These are phyloP conservation scores for Cryphonectria japonica DNA, from an alignment of 2,329 filamentous ascomycete genomes.

Conservation along the genomic window DNA sequence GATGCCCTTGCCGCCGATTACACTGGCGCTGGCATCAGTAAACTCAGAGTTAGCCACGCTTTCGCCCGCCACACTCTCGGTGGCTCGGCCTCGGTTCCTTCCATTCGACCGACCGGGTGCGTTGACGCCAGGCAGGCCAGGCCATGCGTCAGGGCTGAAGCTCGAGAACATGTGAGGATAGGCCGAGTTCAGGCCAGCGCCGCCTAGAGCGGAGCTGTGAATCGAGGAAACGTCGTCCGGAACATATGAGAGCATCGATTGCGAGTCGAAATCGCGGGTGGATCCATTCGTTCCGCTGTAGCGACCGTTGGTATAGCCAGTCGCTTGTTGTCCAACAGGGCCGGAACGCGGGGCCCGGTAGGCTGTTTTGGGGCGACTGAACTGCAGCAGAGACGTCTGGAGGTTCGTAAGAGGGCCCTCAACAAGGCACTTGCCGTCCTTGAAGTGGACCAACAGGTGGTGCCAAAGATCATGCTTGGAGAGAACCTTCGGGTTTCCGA, in stretches of 20 bases:
- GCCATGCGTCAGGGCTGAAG: slow-evolving; percentile 89
- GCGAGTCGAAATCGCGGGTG: slow-evolving; percentile 69
- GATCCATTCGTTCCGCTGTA: slow-evolving; percentile 45
- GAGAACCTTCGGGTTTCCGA: slow-evolving; percentile 95
- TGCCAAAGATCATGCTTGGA: slow-evolving; percentile 99
- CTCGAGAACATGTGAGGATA: slow-evolving; percentile 96
- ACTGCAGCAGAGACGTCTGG: slow-evolving; percentile 93
- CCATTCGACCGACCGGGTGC: slow-evolving; percentile 63
- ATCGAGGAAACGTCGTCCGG: slow-evolving; percentile 96
- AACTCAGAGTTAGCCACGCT: slow-evolving; percentile 90
- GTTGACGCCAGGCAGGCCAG: slow-evolving; percentile 71
- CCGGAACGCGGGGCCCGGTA: slow-evolving; percentile 85
- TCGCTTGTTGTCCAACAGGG: slow-evolving; percentile 26
- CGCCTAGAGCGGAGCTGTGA: slow-evolving; percentile 87
- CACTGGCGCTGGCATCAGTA: slow-evolving; percentile 80
- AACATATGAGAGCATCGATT: slow-evolving; percentile 92
- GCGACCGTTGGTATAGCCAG: slow-evolving; percentile 41
- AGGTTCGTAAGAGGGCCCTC: slow-evolving; percentile 94
- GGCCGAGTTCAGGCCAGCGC: slow-evolving; percentile 76
- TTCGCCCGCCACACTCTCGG: slow-evolving; percentile 85
- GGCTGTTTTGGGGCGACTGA: slow-evolving; percentile 88
- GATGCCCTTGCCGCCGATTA: slow-evolving; percentile 74
- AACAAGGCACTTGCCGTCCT: slow-evolving; percentile 93
- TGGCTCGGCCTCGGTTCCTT: slow-evolving; percentile 68
- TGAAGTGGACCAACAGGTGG: slow-evolving; percentile 92